Percentiles rank a stretch among this genome's conserved stretches.
Conservation (phyloP, 805 yeast genomes). For the Kodamaea jinghongensis region DNA sequence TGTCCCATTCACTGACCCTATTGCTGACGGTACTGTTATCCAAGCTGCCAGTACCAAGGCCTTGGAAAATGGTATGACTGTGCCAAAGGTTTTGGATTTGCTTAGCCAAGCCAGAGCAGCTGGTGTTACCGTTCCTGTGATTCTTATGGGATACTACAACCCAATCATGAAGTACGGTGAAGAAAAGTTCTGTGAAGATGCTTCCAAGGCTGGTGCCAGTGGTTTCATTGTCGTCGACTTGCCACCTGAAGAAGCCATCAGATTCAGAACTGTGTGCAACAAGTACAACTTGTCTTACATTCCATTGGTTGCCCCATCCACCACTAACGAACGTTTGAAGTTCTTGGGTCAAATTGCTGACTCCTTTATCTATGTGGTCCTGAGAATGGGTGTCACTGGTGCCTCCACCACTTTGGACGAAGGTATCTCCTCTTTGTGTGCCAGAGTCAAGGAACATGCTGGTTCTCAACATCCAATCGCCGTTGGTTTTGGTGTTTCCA, state of each 20-base stretch:
- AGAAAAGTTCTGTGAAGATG: constrained; percentile 69
- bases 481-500: constrained; percentile 96
- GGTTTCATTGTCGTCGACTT: constrained; percentile 93
- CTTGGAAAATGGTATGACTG: constrained; percentile 76
- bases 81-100: constrained; percentile 63
- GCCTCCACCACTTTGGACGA: constrained; percentile 63
- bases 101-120: constrained; percentile 71
- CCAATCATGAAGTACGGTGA: constrained; percentile 92
- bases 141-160: constrained; percentile 97
- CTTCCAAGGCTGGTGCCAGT: constrained; percentile 88
- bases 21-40: constrained; percentile 98
- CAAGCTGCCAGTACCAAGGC: constrained; percentile 87
- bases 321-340: constrained; percentile 84
- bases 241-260: constrained; percentile 96
- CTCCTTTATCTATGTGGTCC: constrained; percentile 93
- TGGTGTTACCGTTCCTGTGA: constrained; percentile 86
- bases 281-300: constrained; percentile 73
- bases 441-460: constrained; percentile 72
- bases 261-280: constrained; percentile 72
- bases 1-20: constrained; percentile 95
- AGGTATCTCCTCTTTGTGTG: constrained; percentile 65
- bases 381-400: constrained; percentile 98
- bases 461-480: constrained; percentile 68
- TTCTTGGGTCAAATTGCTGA: constrained; percentile 84
- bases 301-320: constrained; percentile 95